Evolutionary conservation across 768 basidiomycete genomes (phyloP).

Genomic region (Pleurotus giganteus): DNA sequence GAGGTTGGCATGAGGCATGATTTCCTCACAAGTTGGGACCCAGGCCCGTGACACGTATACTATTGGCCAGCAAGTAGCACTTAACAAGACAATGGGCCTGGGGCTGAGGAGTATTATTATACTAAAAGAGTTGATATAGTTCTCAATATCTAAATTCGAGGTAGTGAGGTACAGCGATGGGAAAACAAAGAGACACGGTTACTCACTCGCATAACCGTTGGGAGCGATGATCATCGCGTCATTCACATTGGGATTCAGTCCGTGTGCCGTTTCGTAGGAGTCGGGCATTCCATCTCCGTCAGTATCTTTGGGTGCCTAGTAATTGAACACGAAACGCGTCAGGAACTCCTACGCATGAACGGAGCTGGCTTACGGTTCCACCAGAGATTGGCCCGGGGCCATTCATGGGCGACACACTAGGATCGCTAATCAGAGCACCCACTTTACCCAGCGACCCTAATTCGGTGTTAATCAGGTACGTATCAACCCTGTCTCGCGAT

Average conservation of each 20-base stretch:
- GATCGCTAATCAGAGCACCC: slow-evolving; percentile 30
- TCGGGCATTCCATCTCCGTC: slow-evolving; percentile 34
- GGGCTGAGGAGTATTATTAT: background rate
- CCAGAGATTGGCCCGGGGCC: slow-evolving; percentile 29
- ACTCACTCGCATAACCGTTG: slow-evolving; percentile 34
- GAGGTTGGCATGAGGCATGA: no score
- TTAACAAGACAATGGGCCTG: background rate
- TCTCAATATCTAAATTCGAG: slow-evolving; percentile 29
- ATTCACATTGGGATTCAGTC: slow-evolving; percentile 27
- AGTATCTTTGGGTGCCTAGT: slow-evolving; percentile 25
- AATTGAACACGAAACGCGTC: background rate
- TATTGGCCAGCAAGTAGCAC: no score
- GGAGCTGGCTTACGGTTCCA: slow-evolving; percentile 26
- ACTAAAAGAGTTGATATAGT: slow-evolving; percentile 34
- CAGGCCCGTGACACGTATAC: no score
- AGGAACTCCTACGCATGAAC: no score
- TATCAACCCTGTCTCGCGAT: slow-evolving; percentile 30
- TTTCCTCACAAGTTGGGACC: no score
- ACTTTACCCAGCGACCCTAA: slow-evolving; percentile 29
- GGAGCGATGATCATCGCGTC: slow-evolving; percentile 29
- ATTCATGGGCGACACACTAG: slow-evolving; percentile 24
- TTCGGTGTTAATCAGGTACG: slow-evolving; percentile 30
- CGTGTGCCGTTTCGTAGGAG: slow-evolving; percentile 29
- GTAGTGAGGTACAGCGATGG: background rate
- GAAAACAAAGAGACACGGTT: background rate